Evolutionary conservation across 2,329 filamentous ascomycete species (phyloP).

Genomic region (Chrysoporthe cubensis): DNA sequence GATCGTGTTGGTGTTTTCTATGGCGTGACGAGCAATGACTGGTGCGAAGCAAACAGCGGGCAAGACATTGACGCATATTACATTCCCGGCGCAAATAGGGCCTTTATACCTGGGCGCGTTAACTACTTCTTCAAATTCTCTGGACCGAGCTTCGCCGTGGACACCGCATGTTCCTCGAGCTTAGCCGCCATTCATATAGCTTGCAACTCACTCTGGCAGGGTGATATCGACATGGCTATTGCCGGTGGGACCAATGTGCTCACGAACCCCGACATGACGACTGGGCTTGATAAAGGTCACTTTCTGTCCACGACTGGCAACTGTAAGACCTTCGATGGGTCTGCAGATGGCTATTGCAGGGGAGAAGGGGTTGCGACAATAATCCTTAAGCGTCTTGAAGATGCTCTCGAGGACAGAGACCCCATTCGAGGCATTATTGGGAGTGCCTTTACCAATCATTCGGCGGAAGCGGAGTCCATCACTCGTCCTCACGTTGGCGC

Average conservation of each 20-base stretch:
- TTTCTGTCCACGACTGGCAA: slow-evolving; percentile 56
- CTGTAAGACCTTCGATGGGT: slow-evolving; percentile 51
- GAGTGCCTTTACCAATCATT: slow-evolving; percentile 12
- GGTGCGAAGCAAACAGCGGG: slow-evolving; percentile 73
- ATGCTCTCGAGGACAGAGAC: slow-evolving; percentile 7
- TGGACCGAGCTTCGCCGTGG: slow-evolving; percentile 44
- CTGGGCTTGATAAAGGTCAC: slow-evolving; percentile 63
- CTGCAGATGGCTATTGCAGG: slow-evolving; percentile 52
- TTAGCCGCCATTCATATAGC: slow-evolving; percentile 40
- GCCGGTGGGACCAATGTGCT: slow-evolving; percentile 67
- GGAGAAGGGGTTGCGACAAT: not conserved
- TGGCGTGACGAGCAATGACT: slow-evolving; percentile 78
- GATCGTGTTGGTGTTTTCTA: slow-evolving; percentile 56
- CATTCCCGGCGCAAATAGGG: slow-evolving; percentile 54
- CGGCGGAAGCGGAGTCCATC: slow-evolving; percentile 16
- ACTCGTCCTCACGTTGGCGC: slow-evolving; percentile 4
- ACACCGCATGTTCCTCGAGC: slow-evolving; percentile 47
- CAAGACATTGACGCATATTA: slow-evolving; percentile 66
- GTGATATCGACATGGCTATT: slow-evolving; percentile 66
- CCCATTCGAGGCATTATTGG: slow-evolving; percentile 9
- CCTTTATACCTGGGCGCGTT: slow-evolving; percentile 55
- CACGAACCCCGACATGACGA: slow-evolving; percentile 67
- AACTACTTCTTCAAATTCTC: slow-evolving; percentile 49
- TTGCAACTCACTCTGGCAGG: slow-evolving; percentile 64
- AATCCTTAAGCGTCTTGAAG: slow-evolving; percentile 11